These are phyloP conservation scores for Abrus precatorius DNA, from an alignment of 306 rosid species.

Conservation along the genomic window DNA sequence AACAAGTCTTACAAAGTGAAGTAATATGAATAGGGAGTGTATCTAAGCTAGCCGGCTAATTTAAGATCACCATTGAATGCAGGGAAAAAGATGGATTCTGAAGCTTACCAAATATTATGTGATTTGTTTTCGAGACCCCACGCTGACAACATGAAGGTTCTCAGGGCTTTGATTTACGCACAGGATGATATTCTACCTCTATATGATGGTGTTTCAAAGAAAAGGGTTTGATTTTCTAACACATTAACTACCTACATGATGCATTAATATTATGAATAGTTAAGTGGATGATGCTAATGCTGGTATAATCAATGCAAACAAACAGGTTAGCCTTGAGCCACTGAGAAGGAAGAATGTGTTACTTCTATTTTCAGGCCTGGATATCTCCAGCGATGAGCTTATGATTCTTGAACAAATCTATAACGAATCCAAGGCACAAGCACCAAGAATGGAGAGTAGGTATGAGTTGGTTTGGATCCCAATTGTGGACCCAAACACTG, in stretches of 20 bases:
- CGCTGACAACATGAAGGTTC: conserved; percentile 69
- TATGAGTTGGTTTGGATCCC: conserved; percentile 78
- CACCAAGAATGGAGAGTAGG: conserved; percentile 49
- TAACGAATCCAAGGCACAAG: conserved; percentile 61
- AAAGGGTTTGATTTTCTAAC: conserved; percentile 59
- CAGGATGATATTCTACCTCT: conserved; percentile 67
- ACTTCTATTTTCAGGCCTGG: conserved; percentile 66
- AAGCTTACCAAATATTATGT: conserved; percentile 56
- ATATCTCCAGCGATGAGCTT: conserved; percentile 66
- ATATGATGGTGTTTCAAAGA: conserved; percentile 63
- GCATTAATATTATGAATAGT: conserved; percentile 1
- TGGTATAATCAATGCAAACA: conserved; percentile 36
- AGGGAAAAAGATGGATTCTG: conserved; percentile 62
- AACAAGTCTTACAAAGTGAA: not conserved
- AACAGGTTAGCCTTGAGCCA: conserved; percentile 70
- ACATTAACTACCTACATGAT: not conserved
- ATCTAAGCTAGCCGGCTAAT: conserved; percentile 3
- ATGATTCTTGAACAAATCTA: conserved; percentile 71
- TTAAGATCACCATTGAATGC: conserved; percentile 38
- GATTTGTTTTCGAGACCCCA: conserved; percentile 55
- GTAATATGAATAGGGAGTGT: conserved; percentile 7
- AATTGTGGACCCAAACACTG: conserved; percentile 51
- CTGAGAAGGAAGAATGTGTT: conserved; percentile 74
- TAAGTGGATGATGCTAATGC: conserved; percentile 27
- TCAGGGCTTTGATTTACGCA: conserved; percentile 65